Evolutionary conservation across 179 eudicot species (phyloP).

Genomic region (Spergularia azorica): DNA sequence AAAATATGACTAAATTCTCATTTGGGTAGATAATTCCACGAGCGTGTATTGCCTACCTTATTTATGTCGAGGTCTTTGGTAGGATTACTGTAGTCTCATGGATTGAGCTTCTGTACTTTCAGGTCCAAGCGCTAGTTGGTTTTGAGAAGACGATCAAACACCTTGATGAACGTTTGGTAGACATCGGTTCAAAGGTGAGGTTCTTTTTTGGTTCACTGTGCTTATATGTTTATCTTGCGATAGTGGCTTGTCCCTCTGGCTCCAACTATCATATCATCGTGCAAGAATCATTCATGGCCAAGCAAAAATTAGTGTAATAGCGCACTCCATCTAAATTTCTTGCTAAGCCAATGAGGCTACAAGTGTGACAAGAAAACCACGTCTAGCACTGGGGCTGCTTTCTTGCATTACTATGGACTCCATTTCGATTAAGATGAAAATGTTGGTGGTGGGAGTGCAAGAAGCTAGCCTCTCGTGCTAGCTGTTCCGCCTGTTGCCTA

Average conservation of each 20-base stretch:
- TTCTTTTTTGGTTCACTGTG: constrained; percentile 22
- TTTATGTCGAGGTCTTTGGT: not conserved
- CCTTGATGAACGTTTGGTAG: constrained; percentile 89
- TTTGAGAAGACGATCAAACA: constrained; percentile 94
- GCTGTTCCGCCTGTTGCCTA: not conserved
- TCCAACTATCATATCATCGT: not conserved
- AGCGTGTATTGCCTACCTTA: too few relatives aligned
- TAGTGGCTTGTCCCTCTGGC: not conserved
- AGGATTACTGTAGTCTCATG: not conserved
- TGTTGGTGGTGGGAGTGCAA: too few relatives aligned
- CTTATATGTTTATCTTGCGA: not conserved
- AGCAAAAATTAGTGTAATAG: not conserved
- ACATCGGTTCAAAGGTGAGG: constrained; percentile 70
- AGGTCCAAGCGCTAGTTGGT: constrained; percentile 97
- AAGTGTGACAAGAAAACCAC: not conserved
- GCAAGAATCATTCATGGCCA: not conserved
- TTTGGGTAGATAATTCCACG: not conserved
- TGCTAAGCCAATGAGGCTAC: not conserved
- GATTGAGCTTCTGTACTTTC: constrained; percentile 19
- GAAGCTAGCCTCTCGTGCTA: too few relatives aligned
- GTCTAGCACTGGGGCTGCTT: not conserved
- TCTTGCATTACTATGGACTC: not conserved
- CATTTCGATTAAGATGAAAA: too few relatives aligned
- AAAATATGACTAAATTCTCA: not conserved
- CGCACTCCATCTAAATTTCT: not conserved